These are phyloP conservation scores for Chamaenerion angustifolium DNA, from an alignment of 345 rosid genomes.

Conservation along the genomic window DNA sequence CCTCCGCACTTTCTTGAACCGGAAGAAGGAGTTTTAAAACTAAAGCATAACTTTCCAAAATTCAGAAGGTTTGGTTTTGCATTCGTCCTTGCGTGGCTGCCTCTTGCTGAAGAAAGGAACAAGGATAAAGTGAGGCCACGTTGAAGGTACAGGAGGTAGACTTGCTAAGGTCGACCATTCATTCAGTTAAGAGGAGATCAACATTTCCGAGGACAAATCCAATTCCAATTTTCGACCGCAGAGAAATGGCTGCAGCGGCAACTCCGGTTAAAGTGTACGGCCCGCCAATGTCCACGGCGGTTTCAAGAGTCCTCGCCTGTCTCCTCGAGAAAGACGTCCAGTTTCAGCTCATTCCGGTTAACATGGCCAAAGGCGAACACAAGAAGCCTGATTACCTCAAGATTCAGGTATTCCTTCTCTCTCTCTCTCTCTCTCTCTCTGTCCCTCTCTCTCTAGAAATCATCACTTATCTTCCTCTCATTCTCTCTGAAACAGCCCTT, in stretches of 20 bases:
- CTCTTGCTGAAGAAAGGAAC: no score
- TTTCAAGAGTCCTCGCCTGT: conserved; percentile 49
- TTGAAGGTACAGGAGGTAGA: no score
- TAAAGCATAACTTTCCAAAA: no score
- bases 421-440: not conserved
- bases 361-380: conserved; percentile 51
- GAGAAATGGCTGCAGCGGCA: conserved; percentile 18
- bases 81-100: no score
- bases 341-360: conserved; percentile 43
- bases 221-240: no score
- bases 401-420: conserved; percentile 24
- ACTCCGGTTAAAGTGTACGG: conserved; percentile 55
- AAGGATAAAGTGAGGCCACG: no score
- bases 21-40: no score
- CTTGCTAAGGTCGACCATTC: no score
- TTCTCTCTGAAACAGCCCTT: conserved; percentile 31
- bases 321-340: conserved; percentile 49
- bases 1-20: no score
- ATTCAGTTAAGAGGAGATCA: no score
- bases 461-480: not conserved
- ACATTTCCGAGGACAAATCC: no score
- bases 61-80: no score
- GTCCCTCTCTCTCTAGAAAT: not conserved
- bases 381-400: conserved; percentile 52
- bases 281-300: conserved; percentile 44